Evolutionary conservation across 2,329 filamentous ascomycete genomes (phyloP).

Genomic region (Paraphaeosphaeria sporulosa): DNA sequence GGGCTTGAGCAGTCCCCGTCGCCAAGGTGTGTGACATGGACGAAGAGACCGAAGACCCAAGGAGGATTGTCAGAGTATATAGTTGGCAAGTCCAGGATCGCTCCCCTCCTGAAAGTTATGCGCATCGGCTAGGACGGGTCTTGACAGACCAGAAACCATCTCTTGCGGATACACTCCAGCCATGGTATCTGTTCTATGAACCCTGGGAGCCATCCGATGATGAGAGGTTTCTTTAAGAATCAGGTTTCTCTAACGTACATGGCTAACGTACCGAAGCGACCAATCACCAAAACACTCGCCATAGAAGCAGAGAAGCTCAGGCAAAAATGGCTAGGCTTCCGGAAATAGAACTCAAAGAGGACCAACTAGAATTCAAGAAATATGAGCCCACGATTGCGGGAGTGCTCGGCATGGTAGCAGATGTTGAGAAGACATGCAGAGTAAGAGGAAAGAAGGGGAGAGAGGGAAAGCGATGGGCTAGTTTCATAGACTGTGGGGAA

Average conservation of each 20-base stretch:
- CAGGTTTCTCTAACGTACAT: background rate
- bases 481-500: constrained; percentile 22
- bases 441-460: constrained; percentile 17
- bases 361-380: constrained; percentile 18
- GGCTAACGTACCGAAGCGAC: constrained; percentile 9
- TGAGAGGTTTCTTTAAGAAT: background rate
- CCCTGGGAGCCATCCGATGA: constrained; percentile 13
- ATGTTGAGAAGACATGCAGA: constrained; percentile 19
- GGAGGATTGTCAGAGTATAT: constrained; percentile 15
- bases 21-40: background rate
- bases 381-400: constrained; percentile 20
- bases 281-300: constrained; percentile 16
- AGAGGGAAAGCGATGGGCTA: constrained; percentile 21
- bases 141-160: constrained; percentile 16
- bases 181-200: constrained; percentile 24
- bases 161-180: constrained; percentile 8
- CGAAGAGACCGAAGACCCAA: background rate
- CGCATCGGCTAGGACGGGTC: constrained; percentile 25
- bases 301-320: constrained; percentile 17
- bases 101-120: constrained; percentile 2
- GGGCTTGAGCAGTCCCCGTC: too few species aligned
- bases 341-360: constrained; percentile 14
- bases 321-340: constrained; percentile 22
- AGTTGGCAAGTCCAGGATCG: constrained; percentile 14
- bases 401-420: constrained; percentile 21